Evolutionary conservation across 441 rosid species (phyloP), one percentile per base, ranked within the genome.

Genomic region (Lepidium campestre): DNA sequence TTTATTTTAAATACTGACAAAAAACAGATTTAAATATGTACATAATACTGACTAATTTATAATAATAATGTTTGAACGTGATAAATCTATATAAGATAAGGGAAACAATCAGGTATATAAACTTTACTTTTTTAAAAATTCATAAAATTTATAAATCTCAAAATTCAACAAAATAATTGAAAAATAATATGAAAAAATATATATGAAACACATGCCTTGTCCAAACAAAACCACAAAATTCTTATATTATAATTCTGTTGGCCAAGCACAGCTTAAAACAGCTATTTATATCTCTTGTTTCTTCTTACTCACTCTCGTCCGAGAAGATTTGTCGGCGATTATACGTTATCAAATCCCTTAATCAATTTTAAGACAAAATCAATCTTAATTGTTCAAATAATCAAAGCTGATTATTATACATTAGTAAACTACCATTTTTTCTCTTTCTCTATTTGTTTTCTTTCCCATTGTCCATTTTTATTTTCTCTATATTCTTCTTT

Each of bases 321-420:
- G 13, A 27, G 69, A 62, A 71, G 69, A 65, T 72, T 72, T 72
- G 71, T 72, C 66, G 75, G 75, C 75, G 61, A 13, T 64, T 57
- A 57, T 72, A 57, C 56, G 60, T 53, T 57, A 65, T 46, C 27
- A 63, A 31, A 48, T 71, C 53, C 57, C 35, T 44, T 35, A 55
- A 62, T 70, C 49, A 9, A 50, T 65, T 63, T 45, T 17, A 55
- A 25, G 42, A 64, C 62, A 57, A 35, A 57, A 29, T 18, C 66
- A 20, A 47, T 47, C 41, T 72, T 48, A 57, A 32, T 48, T 64
- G 35, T 71, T 29, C 12, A 32, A 31, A 56, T 19, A 29, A 44
- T 67, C 27, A 22, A 9, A 46, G 15, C 37, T 63, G 29, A 71
- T 70, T 46, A 63, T 6, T 1, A n/a, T n/a, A 42, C 42, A 56